These are phyloP conservation scores for Sporothrix pseudoabietina DNA, from an alignment of 2,329 filamentous ascomycete genomes.

Conservation along the genomic window DNA sequence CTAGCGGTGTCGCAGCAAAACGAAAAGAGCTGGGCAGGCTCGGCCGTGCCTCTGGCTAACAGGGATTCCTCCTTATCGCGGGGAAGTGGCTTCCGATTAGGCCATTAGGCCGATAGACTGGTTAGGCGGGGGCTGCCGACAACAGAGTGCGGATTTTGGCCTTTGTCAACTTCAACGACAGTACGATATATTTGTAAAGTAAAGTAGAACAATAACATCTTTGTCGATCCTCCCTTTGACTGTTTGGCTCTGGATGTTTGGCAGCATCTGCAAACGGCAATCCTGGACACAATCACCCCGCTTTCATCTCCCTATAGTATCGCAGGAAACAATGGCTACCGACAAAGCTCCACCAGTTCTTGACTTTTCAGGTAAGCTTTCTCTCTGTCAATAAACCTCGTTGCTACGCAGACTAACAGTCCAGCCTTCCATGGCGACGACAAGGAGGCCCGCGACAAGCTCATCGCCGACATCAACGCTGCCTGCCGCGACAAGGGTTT, in stretches of 20 bases:
- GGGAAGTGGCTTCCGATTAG: background rate
- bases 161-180: background rate
- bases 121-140: background rate
- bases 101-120: background rate
- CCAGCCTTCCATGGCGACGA: constrained; percentile 21
- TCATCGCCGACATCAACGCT: constrained; percentile 19
- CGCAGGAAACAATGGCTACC: background rate
- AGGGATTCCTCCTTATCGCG: background rate
- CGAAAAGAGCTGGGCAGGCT: background rate
- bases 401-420: background rate
- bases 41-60: background rate
- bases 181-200: background rate
- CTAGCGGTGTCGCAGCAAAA: background rate
- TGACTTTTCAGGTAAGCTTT: background rate
- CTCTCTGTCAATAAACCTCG: background rate
- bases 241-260: background rate
- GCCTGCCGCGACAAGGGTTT: constrained; percentile 40
- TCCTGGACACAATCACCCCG: background rate
- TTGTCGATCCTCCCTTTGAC: background rate
- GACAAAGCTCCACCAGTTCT: background rate
- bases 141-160: background rate
- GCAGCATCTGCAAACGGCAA: background rate
- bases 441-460: constrained; percentile 13
- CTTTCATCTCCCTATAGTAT: background rate
- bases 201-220: background rate